These are phyloP conservation scores for Aspergillus vadensis DNA, from an alignment of 2,329 filamentous ascomycete genomes.

Conservation along the genomic window DNA sequence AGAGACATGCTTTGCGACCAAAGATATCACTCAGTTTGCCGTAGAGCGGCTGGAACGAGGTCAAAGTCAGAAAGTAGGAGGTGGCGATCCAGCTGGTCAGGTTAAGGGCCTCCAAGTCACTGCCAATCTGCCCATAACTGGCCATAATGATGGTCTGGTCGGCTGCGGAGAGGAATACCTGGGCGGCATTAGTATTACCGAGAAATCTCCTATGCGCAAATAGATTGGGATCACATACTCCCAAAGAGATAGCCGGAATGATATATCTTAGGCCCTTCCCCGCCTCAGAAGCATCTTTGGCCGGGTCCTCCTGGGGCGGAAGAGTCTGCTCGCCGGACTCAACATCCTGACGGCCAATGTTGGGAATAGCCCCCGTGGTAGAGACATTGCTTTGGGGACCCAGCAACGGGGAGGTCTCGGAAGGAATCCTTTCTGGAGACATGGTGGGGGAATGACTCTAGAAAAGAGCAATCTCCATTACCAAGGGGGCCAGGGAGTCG, in stretches of 20 bases:
- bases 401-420: slow-evolving; percentile 52
- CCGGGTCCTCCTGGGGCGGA: slow-evolving; percentile 19
- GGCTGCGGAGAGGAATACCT: slow-evolving; percentile 72
- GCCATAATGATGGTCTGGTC: slow-evolving; percentile 78
- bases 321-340: slow-evolving; percentile 21
- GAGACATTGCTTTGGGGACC: slow-evolving; percentile 32
- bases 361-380: slow-evolving; percentile 28
- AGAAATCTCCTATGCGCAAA: slow-evolving; percentile 8
- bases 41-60: slow-evolving; percentile 70
- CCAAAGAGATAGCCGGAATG: slow-evolving; percentile 62
- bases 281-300: slow-evolving; percentile 48
- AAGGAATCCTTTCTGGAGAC: slow-evolving; percentile 25
- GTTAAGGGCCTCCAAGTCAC: slow-evolving; percentile 72
- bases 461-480: slow-evolving; percentile 3
- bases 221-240: slow-evolving; percentile 49
- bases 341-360: slow-evolving; percentile 19
- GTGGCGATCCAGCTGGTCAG: slow-evolving; percentile 75
- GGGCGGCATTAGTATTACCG: slow-evolving; percentile 20
- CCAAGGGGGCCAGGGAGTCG: neutral
- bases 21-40: slow-evolving; percentile 64
- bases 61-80: slow-evolving; percentile 70
- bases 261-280: slow-evolving; percentile 58
- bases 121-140: slow-evolving; percentile 77
- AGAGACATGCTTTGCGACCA: slow-evolving; percentile 56
- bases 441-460: slow-evolving; percentile 18